These are phyloP conservation scores for Colletotrichum echinochloae DNA, from an alignment of 2,329 filamentous ascomycete genomes.

Conservation along the genomic window DNA sequence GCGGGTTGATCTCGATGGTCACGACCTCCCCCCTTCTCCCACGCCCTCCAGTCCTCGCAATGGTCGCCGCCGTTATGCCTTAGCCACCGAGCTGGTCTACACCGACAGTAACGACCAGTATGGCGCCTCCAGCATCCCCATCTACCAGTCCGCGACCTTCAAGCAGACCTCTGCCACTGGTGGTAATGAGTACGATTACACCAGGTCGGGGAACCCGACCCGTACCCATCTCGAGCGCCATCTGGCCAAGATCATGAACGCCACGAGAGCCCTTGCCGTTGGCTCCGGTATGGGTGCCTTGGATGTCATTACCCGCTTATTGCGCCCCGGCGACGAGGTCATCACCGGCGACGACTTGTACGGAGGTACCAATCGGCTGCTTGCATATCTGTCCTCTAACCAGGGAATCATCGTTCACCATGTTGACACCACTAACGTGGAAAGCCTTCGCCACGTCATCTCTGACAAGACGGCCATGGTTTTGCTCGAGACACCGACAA, in stretches of 20 bases:
- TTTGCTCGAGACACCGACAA: constrained; percentile 94
- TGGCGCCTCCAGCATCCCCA: constrained; percentile 94
- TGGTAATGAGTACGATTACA: constrained; percentile 96
- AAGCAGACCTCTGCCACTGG: constrained; percentile 87
- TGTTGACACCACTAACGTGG: constrained; percentile 88
- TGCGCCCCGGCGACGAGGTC: constrained; percentile 95
- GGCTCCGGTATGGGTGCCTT: constrained; percentile 97
- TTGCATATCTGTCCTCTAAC: constrained; percentile 91
- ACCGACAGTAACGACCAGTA: constrained; percentile 98
- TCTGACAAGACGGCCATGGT: constrained; percentile 92
- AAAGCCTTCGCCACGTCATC: constrained; percentile 76
- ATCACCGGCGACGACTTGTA: constrained; percentile 98
- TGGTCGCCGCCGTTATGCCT: constrained; percentile 85
- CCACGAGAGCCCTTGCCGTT: constrained; percentile 88
- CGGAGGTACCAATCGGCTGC: constrained; percentile 91
- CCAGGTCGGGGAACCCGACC: constrained; percentile 95
- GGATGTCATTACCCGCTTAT: constrained; percentile 92
- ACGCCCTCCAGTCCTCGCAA: constrained; percentile 90
- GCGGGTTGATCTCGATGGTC: constrained; percentile 83
- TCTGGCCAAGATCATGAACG: constrained; percentile 98
- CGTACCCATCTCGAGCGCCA: constrained; percentile 96
- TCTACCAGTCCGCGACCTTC: constrained; percentile 98
- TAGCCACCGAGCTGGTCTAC: constrained; percentile 96
- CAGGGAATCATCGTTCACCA: constrained; percentile 95
- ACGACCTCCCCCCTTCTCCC: constrained; percentile 89